Conservation (phyloP, 2,329 filamentous ascomycete species). For the Aspergillus calidoustus region DNA sequence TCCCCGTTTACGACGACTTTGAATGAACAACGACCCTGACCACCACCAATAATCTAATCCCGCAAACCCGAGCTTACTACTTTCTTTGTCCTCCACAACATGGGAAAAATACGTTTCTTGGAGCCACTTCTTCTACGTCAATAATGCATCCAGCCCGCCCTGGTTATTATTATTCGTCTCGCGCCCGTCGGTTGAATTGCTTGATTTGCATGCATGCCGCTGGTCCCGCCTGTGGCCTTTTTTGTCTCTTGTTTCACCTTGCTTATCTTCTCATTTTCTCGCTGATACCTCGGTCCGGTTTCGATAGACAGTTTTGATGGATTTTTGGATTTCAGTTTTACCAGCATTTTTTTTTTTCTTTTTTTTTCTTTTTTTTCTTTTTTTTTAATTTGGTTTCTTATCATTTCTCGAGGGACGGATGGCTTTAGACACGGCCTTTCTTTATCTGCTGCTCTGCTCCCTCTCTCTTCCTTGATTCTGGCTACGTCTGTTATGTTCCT, state of each 20-base stretch:
- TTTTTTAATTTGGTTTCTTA: constrained; percentile 1
- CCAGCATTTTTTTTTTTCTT: not conserved
- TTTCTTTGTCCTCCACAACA: not conserved
- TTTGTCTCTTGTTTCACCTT: constrained; percentile 6
- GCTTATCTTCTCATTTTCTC: constrained; percentile 14
- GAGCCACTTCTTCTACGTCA: not conserved
- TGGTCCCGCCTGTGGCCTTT: constrained; percentile 18
- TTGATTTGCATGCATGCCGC: constrained; percentile 14
- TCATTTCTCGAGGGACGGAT: not conserved
- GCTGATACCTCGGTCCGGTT: constrained; percentile 27
- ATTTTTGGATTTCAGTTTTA: constrained; percentile 17
- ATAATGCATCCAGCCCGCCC: not conserved
- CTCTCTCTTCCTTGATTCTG: not conserved
- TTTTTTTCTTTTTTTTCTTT: not conserved
- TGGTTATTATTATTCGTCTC: not conserved
- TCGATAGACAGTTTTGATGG: constrained; percentile 29
- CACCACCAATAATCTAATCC: not conserved
- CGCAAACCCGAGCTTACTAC: not conserved
- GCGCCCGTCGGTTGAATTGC: constrained; percentile 8
- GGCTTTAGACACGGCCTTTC: not conserved
- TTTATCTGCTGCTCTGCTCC: not conserved
- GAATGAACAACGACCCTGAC: constrained; percentile 22
- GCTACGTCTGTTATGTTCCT: not conserved
- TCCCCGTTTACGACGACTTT: constrained; percentile 47
- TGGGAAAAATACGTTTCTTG: not conserved